phyloP scores from a whole-genome alignment of 2,329 filamentous ascomycete genomes.

The Zymoseptoria pseudotritici region DNA sequence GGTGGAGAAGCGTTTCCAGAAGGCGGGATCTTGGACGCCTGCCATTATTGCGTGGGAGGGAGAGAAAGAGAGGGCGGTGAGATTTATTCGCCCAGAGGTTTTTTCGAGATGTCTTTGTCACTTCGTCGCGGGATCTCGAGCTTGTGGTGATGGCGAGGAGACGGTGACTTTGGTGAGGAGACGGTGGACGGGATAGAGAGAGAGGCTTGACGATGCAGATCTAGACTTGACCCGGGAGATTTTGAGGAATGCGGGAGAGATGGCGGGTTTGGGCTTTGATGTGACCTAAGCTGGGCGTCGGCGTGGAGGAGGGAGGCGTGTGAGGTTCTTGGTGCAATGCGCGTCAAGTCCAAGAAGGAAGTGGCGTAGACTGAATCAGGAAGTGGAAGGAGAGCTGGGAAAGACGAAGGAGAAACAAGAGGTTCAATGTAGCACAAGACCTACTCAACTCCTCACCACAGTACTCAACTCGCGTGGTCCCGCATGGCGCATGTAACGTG shows the following conservation, averaged over 20 bases:
- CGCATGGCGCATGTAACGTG: background rate
- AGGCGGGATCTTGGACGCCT: constrained; percentile 49
- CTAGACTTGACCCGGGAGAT: background rate
- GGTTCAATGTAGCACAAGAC: background rate
- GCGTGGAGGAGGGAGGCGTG: background rate
- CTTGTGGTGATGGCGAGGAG: background rate
- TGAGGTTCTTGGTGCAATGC: background rate
- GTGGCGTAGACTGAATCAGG: background rate
- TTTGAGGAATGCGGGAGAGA: background rate
- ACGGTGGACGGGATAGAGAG: background rate
- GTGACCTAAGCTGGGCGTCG: too few species aligned
- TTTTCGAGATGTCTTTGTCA: background rate
- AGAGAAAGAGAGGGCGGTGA: too few species aligned
- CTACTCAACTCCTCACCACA: background rate
- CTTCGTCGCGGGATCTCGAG: background rate
- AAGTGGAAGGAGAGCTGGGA: background rate
- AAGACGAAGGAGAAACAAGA: background rate
- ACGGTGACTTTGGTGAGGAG: background rate
- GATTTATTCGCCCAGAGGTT: too few species aligned
- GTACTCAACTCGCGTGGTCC: background rate
- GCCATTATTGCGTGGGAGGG: constrained; percentile 35
- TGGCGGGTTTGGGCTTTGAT: background rate
- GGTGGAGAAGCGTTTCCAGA: constrained; percentile 54
- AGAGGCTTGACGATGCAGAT: background rate
- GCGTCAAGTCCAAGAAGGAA: background rate